Evolutionary conservation across 495 filamentous ascomycete genomes (phyloP), one percentile per base, ranked within the genome.

Genomic region (Aspergillus mulundensis): DNA sequence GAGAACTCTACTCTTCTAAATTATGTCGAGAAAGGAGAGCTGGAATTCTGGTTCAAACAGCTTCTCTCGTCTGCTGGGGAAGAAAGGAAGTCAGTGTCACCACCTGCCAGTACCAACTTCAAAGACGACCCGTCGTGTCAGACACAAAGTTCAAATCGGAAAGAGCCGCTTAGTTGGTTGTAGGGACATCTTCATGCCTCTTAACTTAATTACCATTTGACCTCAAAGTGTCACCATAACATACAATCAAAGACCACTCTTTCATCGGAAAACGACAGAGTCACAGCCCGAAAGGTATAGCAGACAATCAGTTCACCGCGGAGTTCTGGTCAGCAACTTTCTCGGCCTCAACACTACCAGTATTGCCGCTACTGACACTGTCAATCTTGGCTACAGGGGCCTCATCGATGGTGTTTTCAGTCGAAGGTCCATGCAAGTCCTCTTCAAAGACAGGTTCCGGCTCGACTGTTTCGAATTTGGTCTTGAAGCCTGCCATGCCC

Each of bases 401-500:
- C 10, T 52, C 61, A 19, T 58, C 57, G 7, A 43, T 45, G 24
- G 21, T 41, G 8, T 49, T 40, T 50, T 82, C 80, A 43, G 73
- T 70, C 23, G 50, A 56, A 36, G 78, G 68, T 12, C 84, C 87
- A 65, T 92, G 88, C 44, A 91, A 50, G 49, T 83, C 81, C 75
- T 96, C 91, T 68, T 96, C 89, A 61, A 95, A 96, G 54, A 91
- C 87, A 53, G 91, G 91, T 65, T 95, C 91, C 12, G 79, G 76
- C 58, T 95, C 91, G 66, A 85, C 67, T n/a, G 83, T 75, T 70
- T 96, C 91, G 65, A 95, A 96, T 70, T 96, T 96, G 69, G 88
- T 91, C 77, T 87, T 87, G 70, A 95, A 86, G 61, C 85, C 78
- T 39, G 82, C 79, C 43, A 85, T 70, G 16, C 80, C 83, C 57